Conservation (phyloP, 768 basidiomycete genomes). For the Amanita brunnescens region DNA sequence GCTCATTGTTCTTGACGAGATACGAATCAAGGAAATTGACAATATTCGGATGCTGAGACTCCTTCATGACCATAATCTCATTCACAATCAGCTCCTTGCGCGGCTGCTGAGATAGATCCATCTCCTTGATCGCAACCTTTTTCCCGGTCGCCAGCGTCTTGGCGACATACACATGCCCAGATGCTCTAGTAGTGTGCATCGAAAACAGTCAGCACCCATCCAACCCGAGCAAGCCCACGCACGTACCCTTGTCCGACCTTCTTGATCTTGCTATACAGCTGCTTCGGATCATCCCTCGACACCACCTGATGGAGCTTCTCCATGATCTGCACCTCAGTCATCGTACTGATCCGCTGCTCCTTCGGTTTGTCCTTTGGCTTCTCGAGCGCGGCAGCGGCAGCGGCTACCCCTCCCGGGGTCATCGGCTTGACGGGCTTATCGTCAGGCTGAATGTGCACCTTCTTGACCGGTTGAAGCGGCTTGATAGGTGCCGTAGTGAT, state of each 20-base stretch:
- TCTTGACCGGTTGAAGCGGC: slow-evolving; percentile 70
- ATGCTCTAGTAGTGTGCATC: slow-evolving; percentile 83
- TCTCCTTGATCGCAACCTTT: slow-evolving; percentile 97
- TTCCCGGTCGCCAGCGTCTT: slow-evolving; percentile 77
- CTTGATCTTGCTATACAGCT: slow-evolving; percentile 91
- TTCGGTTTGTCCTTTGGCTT: slow-evolving; percentile 72
- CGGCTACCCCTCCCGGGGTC: slow-evolving; percentile 33
- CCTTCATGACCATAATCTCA: slow-evolving; percentile 98
- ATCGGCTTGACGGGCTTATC: slow-evolving; percentile 24
- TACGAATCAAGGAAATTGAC: slow-evolving; percentile 94
- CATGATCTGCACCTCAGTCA: slow-evolving; percentile 98
- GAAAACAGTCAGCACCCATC: too few species aligned
- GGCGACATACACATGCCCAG: slow-evolving; percentile 96
- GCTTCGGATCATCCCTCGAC: slow-evolving; percentile 77
- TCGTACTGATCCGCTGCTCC: slow-evolving; percentile 86
- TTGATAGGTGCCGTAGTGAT: slow-evolving; percentile 57
- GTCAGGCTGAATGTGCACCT: slow-evolving; percentile 51
- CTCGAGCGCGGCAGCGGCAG: slow-evolving; percentile 65
- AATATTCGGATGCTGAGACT: slow-evolving; percentile 93
- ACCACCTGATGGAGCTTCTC: slow-evolving; percentile 91
- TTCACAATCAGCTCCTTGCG: slow-evolving; percentile 97
- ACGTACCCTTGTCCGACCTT: slow-evolving; percentile 98
- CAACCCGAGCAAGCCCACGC: slow-evolving; percentile 12
- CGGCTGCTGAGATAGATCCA: slow-evolving; percentile 92
- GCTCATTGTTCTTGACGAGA: slow-evolving; percentile 77